phyloP scores from a whole-genome alignment of 345 rosid genomes.

The Anastatica hierochuntica region DNA sequence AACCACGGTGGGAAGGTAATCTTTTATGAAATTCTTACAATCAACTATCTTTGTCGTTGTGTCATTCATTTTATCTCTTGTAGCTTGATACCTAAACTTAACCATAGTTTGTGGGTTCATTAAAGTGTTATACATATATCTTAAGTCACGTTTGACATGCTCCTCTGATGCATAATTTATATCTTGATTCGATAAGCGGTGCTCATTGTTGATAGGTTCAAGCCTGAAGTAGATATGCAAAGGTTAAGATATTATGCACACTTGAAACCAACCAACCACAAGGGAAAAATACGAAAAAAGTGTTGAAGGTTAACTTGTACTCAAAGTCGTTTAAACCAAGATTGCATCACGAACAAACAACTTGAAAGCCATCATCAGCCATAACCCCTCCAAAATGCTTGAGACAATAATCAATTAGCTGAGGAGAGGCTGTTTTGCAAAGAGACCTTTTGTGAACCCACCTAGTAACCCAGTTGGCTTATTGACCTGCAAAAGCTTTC shows the following conservation, averaged over 20 bases:
- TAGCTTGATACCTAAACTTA: constrained; percentile 26
- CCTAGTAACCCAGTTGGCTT: constrained; percentile 39
- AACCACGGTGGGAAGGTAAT: constrained; percentile 18
- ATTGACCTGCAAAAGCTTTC: constrained; percentile 24
- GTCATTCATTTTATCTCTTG: constrained; percentile 30
- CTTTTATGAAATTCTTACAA: constrained; percentile 67
- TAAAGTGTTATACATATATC: constrained; percentile 41
- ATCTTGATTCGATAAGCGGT: constrained; percentile 17
- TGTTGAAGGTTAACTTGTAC: constrained; percentile 54
- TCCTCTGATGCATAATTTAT: constrained; percentile 33
- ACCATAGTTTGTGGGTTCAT: constrained; percentile 38
- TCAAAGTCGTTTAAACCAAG: constrained; percentile 37
- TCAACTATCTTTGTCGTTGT: constrained; percentile 55
- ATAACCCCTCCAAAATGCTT: constrained; percentile 42
- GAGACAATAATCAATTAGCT: constrained; percentile 59
- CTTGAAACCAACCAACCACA: background rate
- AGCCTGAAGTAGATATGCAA: constrained; percentile 30
- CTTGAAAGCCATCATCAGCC: constrained; percentile 26
- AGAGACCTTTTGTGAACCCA: constrained; percentile 49
- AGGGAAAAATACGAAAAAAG: background rate
- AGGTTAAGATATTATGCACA: background rate
- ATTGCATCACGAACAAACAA: constrained; percentile 37
- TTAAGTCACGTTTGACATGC: constrained; percentile 41
- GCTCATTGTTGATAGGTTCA: constrained; percentile 16
- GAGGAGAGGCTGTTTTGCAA: constrained; percentile 41